Base-by-base conservation (phyloP, 495 filamentous ascomycete species). In the Daldinia caldariorum region DNA sequence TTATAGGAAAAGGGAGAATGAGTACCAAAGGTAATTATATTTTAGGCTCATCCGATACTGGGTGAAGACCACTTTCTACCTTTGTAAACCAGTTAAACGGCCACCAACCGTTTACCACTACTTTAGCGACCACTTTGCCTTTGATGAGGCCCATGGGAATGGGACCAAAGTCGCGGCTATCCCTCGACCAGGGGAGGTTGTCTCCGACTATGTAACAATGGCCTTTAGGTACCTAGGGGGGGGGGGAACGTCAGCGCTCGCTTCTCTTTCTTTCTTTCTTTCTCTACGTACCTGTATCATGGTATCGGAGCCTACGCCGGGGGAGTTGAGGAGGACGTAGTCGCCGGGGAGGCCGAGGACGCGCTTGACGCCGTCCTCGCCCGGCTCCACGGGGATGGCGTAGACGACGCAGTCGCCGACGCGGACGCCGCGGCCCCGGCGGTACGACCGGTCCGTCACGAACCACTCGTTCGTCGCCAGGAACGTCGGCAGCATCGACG, bases 161-260 rank as follows among this genome's bases (percentile, higher is more conserved):
- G 0, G 95, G 92, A 0, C 95, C 95, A 79, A 89, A 97, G 35
- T 86, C 81, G 70, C 95, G 87, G 61, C 93, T 97, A 82, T 99
- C 95, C 53, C 91, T 81, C 35, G 93, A 97, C 76, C 84, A 90
- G 10, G 87, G 85, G 51, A 94, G 74, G 79, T 97, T 97, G 76
- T 99, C 95, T 4, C 95, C 95, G 1, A 87, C 87, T 9, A 97
- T 79, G 85, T 92, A 97, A 71, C 91, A 93, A 83, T 97, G 94
- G 8, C 95, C 95, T 71, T 89, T 83, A 0, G 95, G 95, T 13
- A 98, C 88, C 93, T 94, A 31, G 6, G 37, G 7, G 6, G n/a
- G 6, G 37, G 7, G 6, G n/a, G 2, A 10, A 37, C 35, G n/a
- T 18, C 51, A 12, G 26, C 14, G 16, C 14, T 20, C 12, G 26